Conservation (phyloP, 805 yeast species). For the Lachancea mirantina region DNA sequence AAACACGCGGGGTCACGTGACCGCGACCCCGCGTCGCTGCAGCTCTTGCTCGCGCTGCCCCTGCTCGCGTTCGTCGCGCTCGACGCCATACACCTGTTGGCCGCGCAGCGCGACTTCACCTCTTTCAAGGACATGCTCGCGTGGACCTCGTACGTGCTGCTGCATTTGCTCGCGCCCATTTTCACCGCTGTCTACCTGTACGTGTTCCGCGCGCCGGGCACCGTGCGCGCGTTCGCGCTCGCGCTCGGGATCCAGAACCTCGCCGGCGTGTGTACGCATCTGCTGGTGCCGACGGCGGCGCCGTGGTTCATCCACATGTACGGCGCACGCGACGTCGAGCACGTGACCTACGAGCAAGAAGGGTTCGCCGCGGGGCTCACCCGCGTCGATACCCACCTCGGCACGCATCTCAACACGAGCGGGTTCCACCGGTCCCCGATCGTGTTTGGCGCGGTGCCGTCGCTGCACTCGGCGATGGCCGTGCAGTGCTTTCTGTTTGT, state of each 20-base stretch:
- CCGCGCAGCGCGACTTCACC: slow-evolving; percentile 33
- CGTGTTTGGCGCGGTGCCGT: slow-evolving; percentile 61
- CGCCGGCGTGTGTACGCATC: slow-evolving; percentile 52
- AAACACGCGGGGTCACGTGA: slow-evolving; percentile 1
- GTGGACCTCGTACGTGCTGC: slow-evolving; percentile 55
- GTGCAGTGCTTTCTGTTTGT: slow-evolving; percentile 40
- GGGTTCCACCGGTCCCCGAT: slow-evolving; percentile 65
- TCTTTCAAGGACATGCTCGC: slow-evolving; percentile 47
- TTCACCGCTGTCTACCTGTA: slow-evolving; percentile 56
- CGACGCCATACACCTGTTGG: slow-evolving; percentile 39
- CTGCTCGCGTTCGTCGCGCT: slow-evolving; percentile 37
- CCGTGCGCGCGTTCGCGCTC: slow-evolving; percentile 44
- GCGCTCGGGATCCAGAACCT: slow-evolving; percentile 56
- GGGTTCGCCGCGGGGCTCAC: slow-evolving; percentile 69
- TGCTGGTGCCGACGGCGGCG: slow-evolving; percentile 62
- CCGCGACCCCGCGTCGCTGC: slow-evolving; percentile 17
- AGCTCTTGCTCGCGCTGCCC: slow-evolving; percentile 21
- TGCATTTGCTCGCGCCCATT: slow-evolving; percentile 56
- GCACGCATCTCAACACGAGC: slow-evolving; percentile 50
- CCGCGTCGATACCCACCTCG: slow-evolving; percentile 56
- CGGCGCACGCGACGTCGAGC: slow-evolving; percentile 43
- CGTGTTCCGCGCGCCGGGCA: slow-evolving; percentile 62
- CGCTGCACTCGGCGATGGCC: slow-evolving; percentile 62
- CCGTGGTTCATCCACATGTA: slow-evolving; percentile 65
- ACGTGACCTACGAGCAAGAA: slow-evolving; percentile 52